Evolutionary conservation across 1,139 yeast species (phyloP).

Genomic region (Eremothecium cymbalariae): DNA sequence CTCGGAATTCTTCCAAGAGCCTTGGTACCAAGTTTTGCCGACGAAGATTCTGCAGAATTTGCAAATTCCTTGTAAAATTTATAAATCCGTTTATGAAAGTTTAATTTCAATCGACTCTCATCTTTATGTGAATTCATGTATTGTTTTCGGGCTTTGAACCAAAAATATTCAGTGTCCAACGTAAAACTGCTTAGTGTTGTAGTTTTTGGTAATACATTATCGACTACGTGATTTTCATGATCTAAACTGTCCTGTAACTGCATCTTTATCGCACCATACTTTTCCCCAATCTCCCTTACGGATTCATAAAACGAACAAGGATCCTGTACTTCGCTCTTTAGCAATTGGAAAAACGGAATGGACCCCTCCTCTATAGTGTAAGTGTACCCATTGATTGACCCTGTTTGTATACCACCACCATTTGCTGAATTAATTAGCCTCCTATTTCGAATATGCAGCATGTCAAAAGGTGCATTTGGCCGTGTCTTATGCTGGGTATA

Average conservation of each 20-base stretch:
- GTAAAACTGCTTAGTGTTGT: conserved; percentile 36
- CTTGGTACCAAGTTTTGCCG: conserved; percentile 1
- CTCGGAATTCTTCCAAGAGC: conserved; percentile 38
- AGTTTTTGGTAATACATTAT: conserved; percentile 14
- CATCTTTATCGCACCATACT: conserved; percentile 68
- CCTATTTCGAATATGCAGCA: conserved; percentile 8
- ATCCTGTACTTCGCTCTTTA: conserved; percentile 40
- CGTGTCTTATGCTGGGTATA: conserved; percentile 40
- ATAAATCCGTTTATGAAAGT: conserved; percentile 32
- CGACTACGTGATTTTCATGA: not conserved
- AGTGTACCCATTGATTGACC: conserved; percentile 12
- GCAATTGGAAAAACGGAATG: conserved; percentile 42
- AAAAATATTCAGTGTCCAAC: conserved; percentile 46
- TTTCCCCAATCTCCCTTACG: conserved; percentile 39
- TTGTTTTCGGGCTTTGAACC: conserved; percentile 52
- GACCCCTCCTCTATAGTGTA: conserved; percentile 17
- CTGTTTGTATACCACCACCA: conserved; percentile 3
- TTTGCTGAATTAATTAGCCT: conserved; percentile 22
- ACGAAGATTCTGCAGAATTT: conserved; percentile 15
- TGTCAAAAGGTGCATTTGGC: conserved; percentile 33
- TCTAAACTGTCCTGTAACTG: conserved; percentile 12
- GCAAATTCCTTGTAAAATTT: conserved; percentile 28
- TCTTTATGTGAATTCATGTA: conserved; percentile 35
- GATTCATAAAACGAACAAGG: conserved; percentile 46
- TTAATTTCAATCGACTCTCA: conserved; percentile 30